phyloP scores from a whole-genome alignment of 139 green algal genomes.

The Tetradesmus lagerheimii region DNA sequence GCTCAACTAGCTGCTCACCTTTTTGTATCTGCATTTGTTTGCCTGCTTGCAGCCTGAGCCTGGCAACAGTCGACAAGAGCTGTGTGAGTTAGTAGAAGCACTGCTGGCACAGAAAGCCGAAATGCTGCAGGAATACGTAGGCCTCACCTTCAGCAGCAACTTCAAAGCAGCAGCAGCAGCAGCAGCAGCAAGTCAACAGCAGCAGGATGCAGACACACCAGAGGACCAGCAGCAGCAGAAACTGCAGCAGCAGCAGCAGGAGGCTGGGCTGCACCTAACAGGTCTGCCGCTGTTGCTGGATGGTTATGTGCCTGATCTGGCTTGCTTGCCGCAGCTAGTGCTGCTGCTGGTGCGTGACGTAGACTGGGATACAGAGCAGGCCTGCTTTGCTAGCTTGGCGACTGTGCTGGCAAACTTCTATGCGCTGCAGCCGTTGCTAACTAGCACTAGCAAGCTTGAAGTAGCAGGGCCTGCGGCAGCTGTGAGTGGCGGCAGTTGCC shows the following conservation, averaged over 20 bases:
- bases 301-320: conserved; percentile 72
- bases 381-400: conserved; percentile 69
- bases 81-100: conserved; percentile 68
- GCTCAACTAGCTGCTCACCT: too few relatives aligned
- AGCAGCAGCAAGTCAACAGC: conserved; percentile 17
- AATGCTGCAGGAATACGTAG: conserved; percentile 79
- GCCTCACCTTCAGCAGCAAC: conserved; percentile 54
- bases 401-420: conserved; percentile 77
- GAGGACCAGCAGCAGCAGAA: neutral
- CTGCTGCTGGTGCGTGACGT: conserved; percentile 81
- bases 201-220: neutral
- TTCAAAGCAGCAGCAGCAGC: neutral
- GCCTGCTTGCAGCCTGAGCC: conserved; percentile 16
- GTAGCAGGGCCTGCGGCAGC: neutral
- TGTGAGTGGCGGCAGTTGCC: conserved; percentile 45
- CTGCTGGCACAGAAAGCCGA: conserved; percentile 74
- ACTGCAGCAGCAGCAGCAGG: conserved; percentile 33
- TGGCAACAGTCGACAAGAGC: conserved; percentile 71
- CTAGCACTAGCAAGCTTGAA: neutral
- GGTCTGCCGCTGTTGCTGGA: conserved; percentile 80
- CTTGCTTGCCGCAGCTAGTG: conserved; percentile 77
- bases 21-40: neutral
- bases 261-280: conserved; percentile 56
- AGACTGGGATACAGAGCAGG: conserved; percentile 76
- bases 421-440: conserved; percentile 56